Base-by-base conservation (phyloP, 2,329 filamentous ascomycete genomes). In the Penicillium paneum region DNA sequence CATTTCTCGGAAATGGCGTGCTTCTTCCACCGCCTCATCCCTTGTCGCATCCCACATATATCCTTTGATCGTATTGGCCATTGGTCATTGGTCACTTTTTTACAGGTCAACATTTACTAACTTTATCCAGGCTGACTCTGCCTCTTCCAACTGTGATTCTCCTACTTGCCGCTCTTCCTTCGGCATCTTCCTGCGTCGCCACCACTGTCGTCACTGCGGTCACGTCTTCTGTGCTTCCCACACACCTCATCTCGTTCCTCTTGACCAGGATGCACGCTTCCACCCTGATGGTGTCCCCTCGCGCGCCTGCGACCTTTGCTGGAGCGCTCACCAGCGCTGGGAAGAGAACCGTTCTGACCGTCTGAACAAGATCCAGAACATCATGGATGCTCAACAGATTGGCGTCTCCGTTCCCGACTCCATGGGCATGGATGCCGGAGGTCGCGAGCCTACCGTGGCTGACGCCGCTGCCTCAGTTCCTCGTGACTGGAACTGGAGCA, bases 161-260 rank as follows among this genome's bases (percentile, higher is more conserved):
- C 77, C 79, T 3, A 78, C 80, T 54, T 87, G 84, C 71, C 78
- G 79, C 46, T 78, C 78, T 39, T 76, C 79, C 19, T 87, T 87
- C 66, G 79, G 81, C 41, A 77, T 86, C 65, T 83, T 84, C 71
- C 77, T 81, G 47, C 83, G 84, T 47, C 83, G 83, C 54, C 84
- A 87, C 65, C 84, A 87, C 71, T 87, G 84, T 71, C 81, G 84
- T 54, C 83, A 85, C 63, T 87, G 84, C 62, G 84, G 84, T 40
- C 81, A 85, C 63, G 81, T 87, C 64, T 86, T 86, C 67, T 87
- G 84, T 72, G 78, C 79, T 56, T 75, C 79, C 32, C 84, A 87
- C 72, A 81, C 80, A 46, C 74, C 77, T 42, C 76, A 80, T 64
- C 71, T 74, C 45, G 81, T 87, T 11, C 82, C 81, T 8, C 80